A percentile compares a stretch with the other conserved stretches of the same genome.
Conservation (phyloP, 2,329 filamentous ascomycete species). For the Triangularia verruculosa region DNA sequence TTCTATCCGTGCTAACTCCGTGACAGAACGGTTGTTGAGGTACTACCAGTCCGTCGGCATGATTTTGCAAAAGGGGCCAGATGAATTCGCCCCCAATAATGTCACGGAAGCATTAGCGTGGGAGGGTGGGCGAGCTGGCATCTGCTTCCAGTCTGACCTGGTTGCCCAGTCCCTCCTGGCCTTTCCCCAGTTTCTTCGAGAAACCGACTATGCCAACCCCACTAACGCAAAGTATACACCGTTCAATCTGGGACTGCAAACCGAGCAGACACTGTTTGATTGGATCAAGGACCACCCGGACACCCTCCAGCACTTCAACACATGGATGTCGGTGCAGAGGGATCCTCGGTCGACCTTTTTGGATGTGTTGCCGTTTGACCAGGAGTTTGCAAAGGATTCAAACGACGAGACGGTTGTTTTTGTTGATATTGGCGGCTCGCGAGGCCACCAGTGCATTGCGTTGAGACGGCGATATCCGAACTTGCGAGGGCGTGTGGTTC, state of each 20-base stretch:
- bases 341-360: neutral
- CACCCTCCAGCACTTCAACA: neutral
- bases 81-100: neutral
- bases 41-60: neutral
- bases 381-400: neutral
- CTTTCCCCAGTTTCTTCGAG: neutral
- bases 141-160: neutral
- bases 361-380: neutral
- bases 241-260: neutral
- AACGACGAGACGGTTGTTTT: neutral
- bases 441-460: neutral
- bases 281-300: neutral
- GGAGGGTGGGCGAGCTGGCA: neutral
- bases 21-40: neutral
- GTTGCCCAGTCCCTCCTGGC: neutral
- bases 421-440: neutral
- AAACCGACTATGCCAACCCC: neutral
- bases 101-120: neutral
- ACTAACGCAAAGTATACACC: neutral
- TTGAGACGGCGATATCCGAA: neutral
- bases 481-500: neutral
- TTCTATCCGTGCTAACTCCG: neutral
- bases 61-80: neutral
- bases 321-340: neutral
- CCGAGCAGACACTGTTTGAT: neutral